phyloP scores from a whole-genome alignment of 345 rosid species.

The Melaleuca quinquenervia region DNA sequence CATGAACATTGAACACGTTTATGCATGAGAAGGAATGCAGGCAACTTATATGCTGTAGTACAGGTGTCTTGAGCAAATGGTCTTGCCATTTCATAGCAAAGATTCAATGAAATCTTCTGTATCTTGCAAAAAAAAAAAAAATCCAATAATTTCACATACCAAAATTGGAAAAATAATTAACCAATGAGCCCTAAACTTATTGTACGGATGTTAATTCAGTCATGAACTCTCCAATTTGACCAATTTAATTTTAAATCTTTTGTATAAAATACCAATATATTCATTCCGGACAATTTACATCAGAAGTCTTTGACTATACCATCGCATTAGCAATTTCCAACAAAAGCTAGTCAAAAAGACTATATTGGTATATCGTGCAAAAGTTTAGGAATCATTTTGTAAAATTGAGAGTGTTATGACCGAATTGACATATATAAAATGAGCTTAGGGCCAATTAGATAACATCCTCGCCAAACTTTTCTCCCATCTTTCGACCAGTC shows the following conservation, averaged over 20 bases:
- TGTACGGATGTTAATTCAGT: neutral
- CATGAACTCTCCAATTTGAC: neutral
- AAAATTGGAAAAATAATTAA: neutral
- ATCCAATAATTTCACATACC: neutral
- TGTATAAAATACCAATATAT: neutral
- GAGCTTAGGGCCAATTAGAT: neutral
- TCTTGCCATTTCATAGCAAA: neutral
- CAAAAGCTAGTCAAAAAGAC: accelerated
- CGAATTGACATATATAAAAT: accelerated
- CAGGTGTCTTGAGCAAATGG: neutral
- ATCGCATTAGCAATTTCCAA: accelerated
- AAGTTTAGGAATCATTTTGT: accelerated
- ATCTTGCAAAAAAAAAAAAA: neutral
- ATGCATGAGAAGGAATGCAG: neutral
- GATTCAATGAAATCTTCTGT: neutral
- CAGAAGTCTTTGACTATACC: accelerated
- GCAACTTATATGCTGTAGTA: neutral
- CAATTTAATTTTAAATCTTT: neutral
- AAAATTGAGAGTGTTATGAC: accelerated
- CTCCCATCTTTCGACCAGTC: neutral
- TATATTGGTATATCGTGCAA: accelerated
- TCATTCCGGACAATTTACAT: neutral
- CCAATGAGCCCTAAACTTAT: neutral
- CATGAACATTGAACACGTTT: neutral
- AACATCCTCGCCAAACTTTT: neutral